Conservation (phyloP, 2,329 filamentous ascomycete genomes). For the Volutella citrinella region DNA sequence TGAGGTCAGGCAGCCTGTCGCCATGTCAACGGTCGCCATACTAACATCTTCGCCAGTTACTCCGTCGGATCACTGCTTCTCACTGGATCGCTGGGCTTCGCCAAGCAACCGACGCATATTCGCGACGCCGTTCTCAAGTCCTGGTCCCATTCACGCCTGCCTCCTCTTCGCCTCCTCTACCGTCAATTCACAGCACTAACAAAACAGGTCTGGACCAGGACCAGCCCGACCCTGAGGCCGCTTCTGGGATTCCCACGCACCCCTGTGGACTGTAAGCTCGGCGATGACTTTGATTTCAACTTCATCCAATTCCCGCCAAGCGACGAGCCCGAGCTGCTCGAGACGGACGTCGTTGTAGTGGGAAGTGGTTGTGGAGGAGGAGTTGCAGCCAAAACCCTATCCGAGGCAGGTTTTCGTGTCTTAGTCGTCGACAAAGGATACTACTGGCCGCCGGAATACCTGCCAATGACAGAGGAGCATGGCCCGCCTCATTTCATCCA, state of each 20-base stretch:
- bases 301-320: conserved; percentile 51
- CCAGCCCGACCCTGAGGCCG: conserved; percentile 2
- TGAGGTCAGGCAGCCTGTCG: background rate
- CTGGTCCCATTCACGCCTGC: conserved; percentile 4
- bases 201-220: conserved; percentile 5
- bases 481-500: conserved; percentile 4
- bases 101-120: conserved; percentile 1
- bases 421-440: conserved; percentile 74
- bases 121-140: conserved; percentile 1
- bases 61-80: conserved; percentile 2
- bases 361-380: conserved; percentile 78
- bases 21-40: background rate
- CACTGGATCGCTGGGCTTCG: background rate
- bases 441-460: conserved; percentile 61
- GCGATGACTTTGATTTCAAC: conserved; percentile 16
- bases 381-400: conserved; percentile 70
- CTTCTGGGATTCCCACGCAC: conserved; percentile 1
- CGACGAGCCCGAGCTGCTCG: conserved; percentile 50
- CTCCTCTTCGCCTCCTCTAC: background rate
- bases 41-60: background rate
- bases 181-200: conserved; percentile 2
- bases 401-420: conserved; percentile 66
- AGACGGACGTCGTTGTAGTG: conserved; percentile 74
- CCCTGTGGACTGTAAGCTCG: conserved; percentile 1
- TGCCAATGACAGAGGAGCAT: conserved; percentile 57